Evolutionary conservation across 2,329 filamentous ascomycete genomes (phyloP).

Genomic region (Ophiostoma novo-ulmi): DNA sequence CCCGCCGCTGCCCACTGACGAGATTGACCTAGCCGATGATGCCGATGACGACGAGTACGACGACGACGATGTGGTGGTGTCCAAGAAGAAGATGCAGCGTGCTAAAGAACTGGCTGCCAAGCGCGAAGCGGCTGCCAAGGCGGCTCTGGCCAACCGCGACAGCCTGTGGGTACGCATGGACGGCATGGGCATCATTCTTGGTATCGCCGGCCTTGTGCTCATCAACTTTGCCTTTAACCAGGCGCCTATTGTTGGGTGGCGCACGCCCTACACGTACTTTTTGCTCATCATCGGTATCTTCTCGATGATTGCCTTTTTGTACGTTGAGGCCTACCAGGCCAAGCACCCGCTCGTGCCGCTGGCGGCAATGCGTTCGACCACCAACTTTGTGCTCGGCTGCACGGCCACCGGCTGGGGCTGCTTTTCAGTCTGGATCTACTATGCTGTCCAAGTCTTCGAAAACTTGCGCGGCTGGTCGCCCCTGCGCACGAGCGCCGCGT

Average conservation of each 20-base stretch:
- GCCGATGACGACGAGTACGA: conserved; percentile 21
- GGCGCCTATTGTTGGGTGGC: conserved; percentile 50
- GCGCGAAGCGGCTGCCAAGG: not conserved
- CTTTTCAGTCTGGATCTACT: conserved; percentile 42
- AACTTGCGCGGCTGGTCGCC: conserved; percentile 37
- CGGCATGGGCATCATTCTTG: conserved; percentile 32
- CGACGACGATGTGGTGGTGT: conserved; percentile 12
- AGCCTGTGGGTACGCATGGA: conserved; percentile 32
- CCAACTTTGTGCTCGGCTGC: conserved; percentile 46
- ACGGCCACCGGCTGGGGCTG: conserved; percentile 41
- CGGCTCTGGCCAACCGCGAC: conserved; percentile 2
- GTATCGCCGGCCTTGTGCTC: conserved; percentile 48
- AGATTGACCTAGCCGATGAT: not conserved
- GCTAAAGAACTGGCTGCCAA: not conserved
- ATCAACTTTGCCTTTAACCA: conserved; percentile 58
- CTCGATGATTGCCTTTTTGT: conserved; percentile 46
- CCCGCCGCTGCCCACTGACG: not conserved
- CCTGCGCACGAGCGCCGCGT: conserved; percentile 42
- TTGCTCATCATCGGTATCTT: conserved; percentile 48
- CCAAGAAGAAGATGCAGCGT: conserved; percentile 13
- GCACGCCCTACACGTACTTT: conserved; percentile 46
- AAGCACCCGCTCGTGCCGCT: conserved; percentile 50
- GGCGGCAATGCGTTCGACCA: conserved; percentile 41
- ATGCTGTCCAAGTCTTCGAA: conserved; percentile 38
- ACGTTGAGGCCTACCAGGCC: conserved; percentile 40